Evolutionary conservation across 306 rosid species (phyloP).

Genomic region (Hippophae tibetana): DNA sequence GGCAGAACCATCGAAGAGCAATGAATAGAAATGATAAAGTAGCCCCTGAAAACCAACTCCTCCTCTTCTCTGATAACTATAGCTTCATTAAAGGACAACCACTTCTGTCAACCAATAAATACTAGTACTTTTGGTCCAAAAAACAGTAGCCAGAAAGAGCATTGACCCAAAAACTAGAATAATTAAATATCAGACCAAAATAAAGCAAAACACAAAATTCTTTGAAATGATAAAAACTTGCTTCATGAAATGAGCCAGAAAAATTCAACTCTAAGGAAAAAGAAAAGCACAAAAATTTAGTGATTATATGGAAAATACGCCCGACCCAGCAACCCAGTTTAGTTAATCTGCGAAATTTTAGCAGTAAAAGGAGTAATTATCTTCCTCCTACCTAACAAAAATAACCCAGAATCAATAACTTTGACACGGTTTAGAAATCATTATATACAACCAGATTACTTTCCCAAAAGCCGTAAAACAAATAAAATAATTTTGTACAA

Average conservation of each 20-base stretch:
- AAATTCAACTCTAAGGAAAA: constrained; percentile 1
- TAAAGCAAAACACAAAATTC: not conserved
- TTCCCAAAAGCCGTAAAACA: constrained; percentile 12
- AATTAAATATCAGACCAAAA: not conserved
- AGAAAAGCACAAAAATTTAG: constrained; percentile 1
- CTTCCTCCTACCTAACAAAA: constrained; percentile 14
- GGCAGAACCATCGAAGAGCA: not conserved
- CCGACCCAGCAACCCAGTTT: not conserved
- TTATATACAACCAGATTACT: constrained; percentile 10
- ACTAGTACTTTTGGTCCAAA: not conserved
- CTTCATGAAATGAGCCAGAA: not conserved
- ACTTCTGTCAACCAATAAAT: not conserved
- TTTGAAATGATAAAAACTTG: no score
- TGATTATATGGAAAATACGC: no score
- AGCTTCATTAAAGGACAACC: constrained; percentile 4
- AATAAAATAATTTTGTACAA: constrained; percentile 14
- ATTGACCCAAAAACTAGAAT: constrained; percentile 11
- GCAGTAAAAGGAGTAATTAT: constrained; percentile 7
- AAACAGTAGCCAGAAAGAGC: not conserved
- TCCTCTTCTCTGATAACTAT: constrained; percentile 7
- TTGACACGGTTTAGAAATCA: constrained; percentile 4
- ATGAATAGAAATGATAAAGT: not conserved
- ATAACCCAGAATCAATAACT: constrained; percentile 14
- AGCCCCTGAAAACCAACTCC: not conserved
- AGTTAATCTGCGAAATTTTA: not conserved